Evolutionary conservation across 768 basidiomycete genomes (phyloP), one percentile per base, ranked within the genome.

Genomic region (Boletus coccyginus): DNA sequence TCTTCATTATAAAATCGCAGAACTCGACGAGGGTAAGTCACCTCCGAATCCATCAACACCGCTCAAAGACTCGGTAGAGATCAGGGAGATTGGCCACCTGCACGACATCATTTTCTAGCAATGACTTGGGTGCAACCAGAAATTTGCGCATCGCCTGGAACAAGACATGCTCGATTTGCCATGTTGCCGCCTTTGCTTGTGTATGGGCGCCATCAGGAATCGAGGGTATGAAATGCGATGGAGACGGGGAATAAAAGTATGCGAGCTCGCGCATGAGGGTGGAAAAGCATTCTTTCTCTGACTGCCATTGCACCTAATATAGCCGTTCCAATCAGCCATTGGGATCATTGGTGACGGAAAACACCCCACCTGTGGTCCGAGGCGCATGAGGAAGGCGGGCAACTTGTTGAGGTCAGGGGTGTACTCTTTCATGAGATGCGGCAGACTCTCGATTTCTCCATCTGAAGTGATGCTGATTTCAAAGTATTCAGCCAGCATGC

Each of bases 401-500:
- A 98, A 76, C 63, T 93, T 90, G 63, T 94, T 89, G 5, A 98
- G 78, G 67, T 95, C 91, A 1, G 97, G 97, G 7, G 89, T 89
- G 66, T 92, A 98, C 42, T 91, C 94, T 47, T 84, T 81, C 42
- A 98, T 77, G 12, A 99, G 76, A 46, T 94, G 76, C 0, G 97
- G 97, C 13, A 99, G 66, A 54, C 81, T 84, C 62, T 87, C 81
- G n/a, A 98, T 73, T 24, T 75, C 67, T 2, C 92, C 94, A 3
- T 81, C 74, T 0, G 79, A 75, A 7, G 83, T 80, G 59, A 99
- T 88, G 27, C 73, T 71, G 19, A 98, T 71, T 2, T 86, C 87
- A 67, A 98, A 98, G 72, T 99, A 98, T 59, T 98, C 97, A 2
- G 82, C 75, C 4, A 98, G 77, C 95, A 99, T 98, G 5, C 87